Evolutionary conservation across 768 basidiomycete genomes (phyloP), one percentile per base, ranked within the genome.

Genomic region (Russula earlei): DNA sequence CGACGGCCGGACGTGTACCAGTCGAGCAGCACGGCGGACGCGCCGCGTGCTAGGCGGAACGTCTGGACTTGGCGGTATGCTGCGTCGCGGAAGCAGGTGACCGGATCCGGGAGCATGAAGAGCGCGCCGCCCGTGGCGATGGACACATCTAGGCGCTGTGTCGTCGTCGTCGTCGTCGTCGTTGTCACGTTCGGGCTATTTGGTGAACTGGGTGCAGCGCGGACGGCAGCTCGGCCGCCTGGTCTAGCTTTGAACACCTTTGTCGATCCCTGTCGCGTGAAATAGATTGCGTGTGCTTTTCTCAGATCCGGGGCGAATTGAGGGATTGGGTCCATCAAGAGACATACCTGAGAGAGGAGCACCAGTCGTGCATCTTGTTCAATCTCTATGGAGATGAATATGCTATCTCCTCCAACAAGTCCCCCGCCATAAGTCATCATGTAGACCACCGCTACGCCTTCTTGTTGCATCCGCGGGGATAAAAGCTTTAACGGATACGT

Each of bases 1-100:
- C 81, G 83, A 34, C 95, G 80, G 11, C 95, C 95, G 3, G 89
- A 87, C 1, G 92, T 96, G 55, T 91, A 72, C 91, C 93, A 96
- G 67, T 97, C 95, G 15, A 98, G 77, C 1, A 94, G 69, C 40
- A 90, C 76, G 8, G 84, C 71, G 12, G 86, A 88, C 9, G 85
- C 77, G 41, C 74, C 75, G 10, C 64, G 64, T 9, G 75, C 75
- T 34, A 96, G 75, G 52, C 74, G 71, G 70, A 97, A 92, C 40
- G 75, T 82, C 73, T 98, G 95, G 3, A 74, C 71, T 67, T 97
- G 94, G 56, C 78, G 77, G 70, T 98, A 98, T 0, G 79, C 79
- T 8, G 95, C 89, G 20, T 77, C 74, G 25, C 80, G 79, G 72
- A 95, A 98, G 69, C 93, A 96, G 20, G 93, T 91, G 46, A 96